Percentiles rank a stretch among this genome's conserved stretches.
phyloP scores from a whole-genome alignment of 1,284 basidiomycete species.

The Moesziomyces parantarcticus region DNA sequence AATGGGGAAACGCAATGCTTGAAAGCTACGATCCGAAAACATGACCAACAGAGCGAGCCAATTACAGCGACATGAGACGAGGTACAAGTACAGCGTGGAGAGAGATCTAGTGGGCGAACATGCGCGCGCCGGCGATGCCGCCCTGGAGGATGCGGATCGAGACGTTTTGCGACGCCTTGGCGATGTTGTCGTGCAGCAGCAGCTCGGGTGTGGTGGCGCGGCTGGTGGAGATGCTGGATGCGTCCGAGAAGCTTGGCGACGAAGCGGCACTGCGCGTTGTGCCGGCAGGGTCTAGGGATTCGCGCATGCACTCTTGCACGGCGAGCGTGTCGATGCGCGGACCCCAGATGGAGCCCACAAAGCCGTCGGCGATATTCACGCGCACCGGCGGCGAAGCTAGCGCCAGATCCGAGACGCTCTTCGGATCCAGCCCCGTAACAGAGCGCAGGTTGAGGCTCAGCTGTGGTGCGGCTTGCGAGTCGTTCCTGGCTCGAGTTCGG shows the following conservation, averaged over 20 bases:
- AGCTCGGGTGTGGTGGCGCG: constrained; percentile 19
- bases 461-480: no score
- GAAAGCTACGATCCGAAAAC: constrained; percentile 1
- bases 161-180: constrained; percentile 20
- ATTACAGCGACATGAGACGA: not conserved
- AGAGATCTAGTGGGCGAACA: constrained; percentile 5
- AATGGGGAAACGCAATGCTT: constrained; percentile 28
- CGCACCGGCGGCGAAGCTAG: constrained; percentile 16
- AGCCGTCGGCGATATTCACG: constrained; percentile 40
- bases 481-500: not conserved
- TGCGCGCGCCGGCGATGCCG: constrained; percentile 26
- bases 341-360: constrained; percentile 39
- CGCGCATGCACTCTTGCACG: constrained; percentile 24
- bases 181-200: constrained; percentile 16
- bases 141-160: constrained; percentile 16
- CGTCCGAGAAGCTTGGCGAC: constrained; percentile 5
- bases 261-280: not conserved
- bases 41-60: not conserved
- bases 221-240: constrained; percentile 15
- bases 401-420: constrained; percentile 11
- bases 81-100: constrained; percentile 15
- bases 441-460: constrained; percentile 22
- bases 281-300: constrained; percentile 5
- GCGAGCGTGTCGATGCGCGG: constrained; percentile 16
- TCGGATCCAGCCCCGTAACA: constrained; percentile 18